phyloP scores from a whole-genome alignment of 1,139 yeast genomes.

The Arxiozyma slooffiae region DNA sequence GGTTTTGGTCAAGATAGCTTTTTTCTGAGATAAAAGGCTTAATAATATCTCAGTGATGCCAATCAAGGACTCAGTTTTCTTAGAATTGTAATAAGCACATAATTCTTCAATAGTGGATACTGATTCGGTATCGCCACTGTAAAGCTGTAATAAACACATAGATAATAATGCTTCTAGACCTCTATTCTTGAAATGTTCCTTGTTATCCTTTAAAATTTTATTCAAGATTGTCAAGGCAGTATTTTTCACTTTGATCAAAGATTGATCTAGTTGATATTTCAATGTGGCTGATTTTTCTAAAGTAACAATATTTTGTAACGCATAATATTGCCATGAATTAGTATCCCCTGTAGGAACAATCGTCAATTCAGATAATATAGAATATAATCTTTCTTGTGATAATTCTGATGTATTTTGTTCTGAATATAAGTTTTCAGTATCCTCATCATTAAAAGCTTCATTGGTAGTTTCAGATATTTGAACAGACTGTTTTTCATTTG shows the following conservation, averaged over 20 bases:
- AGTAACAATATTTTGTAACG: slow-evolving; percentile 31
- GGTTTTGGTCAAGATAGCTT: slow-evolving; percentile 59
- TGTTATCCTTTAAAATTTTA: slow-evolving; percentile 34
- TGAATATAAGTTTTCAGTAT: background rate
- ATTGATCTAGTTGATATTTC: slow-evolving; percentile 46
- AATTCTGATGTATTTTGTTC: slow-evolving; percentile 21
- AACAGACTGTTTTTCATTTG: background rate
- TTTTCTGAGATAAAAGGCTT: slow-evolving; percentile 64
- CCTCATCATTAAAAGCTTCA: slow-evolving; percentile 6
- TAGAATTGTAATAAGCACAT: slow-evolving; percentile 41
- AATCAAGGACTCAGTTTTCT: slow-evolving; percentile 37
- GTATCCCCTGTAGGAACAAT: slow-evolving; percentile 32
- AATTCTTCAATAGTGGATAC: slow-evolving; percentile 67
- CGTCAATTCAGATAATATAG: slow-evolving; percentile 54
- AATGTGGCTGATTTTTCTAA: slow-evolving; percentile 31
- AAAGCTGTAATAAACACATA: slow-evolving; percentile 68
- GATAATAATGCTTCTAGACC: slow-evolving; percentile 62
- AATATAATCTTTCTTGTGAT: slow-evolving; percentile 52
- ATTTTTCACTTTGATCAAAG: slow-evolving; percentile 39
- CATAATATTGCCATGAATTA: slow-evolving; percentile 52
- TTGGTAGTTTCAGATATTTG: slow-evolving; percentile 14
- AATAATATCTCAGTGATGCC: slow-evolving; percentile 74
- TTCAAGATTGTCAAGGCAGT: slow-evolving; percentile 45
- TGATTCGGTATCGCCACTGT: slow-evolving; percentile 71
- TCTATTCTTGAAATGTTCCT: slow-evolving; percentile 32